Conservation (phyloP, 2,329 filamentous ascomycete genomes). For the Microdochium nivale region DNA sequence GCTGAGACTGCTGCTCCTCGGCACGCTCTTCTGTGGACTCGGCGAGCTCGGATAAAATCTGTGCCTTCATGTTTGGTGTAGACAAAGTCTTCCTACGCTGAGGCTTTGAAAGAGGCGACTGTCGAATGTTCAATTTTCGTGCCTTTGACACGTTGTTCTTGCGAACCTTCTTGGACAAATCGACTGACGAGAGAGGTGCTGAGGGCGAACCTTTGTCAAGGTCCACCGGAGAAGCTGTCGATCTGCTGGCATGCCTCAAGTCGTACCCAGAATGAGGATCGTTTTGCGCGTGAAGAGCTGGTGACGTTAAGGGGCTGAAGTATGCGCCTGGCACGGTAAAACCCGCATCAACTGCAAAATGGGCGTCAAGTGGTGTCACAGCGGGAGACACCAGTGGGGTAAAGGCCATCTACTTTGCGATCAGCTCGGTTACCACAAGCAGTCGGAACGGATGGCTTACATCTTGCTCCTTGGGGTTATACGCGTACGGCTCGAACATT, state of each 20-base stretch:
- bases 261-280: conserved; percentile 39
- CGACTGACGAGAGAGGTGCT: conserved; percentile 32
- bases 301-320: conserved; percentile 77
- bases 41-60: conserved; percentile 43
- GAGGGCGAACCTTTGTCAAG: conserved; percentile 41
- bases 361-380: conserved; percentile 68
- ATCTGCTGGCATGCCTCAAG: conserved; percentile 27
- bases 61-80: conserved; percentile 47
- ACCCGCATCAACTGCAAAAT: conserved; percentile 51
- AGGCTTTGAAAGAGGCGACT: conserved; percentile 66
- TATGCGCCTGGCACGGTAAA: conserved; percentile 63
- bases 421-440: conserved; percentile 13
- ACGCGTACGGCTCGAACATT: conserved; percentile 58
- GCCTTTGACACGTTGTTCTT: conserved; percentile 45
- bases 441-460: conserved; percentile 27
- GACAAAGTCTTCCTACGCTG: conserved; percentile 44
- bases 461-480: conserved; percentile 62
- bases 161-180: conserved; percentile 40
- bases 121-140: conserved; percentile 48
- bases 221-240: conserved; percentile 46
- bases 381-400: conserved; percentile 79
- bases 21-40: conserved; percentile 24
- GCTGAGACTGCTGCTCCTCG: conserved; percentile 8
- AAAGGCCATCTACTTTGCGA: conserved; percentile 54
- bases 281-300: conserved; percentile 66